Evolutionary conservation across 345 rosid genomes (phyloP).

Genomic region (Garcia nutans): DNA sequence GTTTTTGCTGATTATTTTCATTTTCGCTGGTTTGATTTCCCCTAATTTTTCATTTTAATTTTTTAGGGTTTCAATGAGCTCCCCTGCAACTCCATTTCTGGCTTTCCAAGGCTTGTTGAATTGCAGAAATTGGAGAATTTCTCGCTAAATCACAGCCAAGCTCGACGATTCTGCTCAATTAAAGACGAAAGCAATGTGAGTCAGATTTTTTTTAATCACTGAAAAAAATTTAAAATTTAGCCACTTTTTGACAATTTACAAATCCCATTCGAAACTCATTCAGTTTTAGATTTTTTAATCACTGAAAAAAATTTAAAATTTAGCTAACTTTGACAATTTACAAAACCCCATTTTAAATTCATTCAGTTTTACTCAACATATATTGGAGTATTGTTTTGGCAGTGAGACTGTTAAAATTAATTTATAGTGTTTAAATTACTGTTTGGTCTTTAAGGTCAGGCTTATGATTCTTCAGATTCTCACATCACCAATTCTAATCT

Average conservation of each 20-base stretch:
- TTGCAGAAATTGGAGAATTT: neutral
- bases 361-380: neutral
- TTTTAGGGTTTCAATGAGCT: slow-evolving; percentile 12
- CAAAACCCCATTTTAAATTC: neutral
- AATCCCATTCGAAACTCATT: neutral
- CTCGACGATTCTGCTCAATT: slow-evolving; percentile 8
- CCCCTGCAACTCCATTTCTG: neutral
- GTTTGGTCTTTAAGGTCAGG: slow-evolving; percentile 28
- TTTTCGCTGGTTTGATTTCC: neutral
- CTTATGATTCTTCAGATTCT: slow-evolving; percentile 24
- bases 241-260: neutral
- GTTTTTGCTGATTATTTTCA: neutral
- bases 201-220: slow-evolving; percentile 1
- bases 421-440: neutral
- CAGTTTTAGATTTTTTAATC: no score
- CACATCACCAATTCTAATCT: slow-evolving; percentile 8
- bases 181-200: slow-evolving; percentile 33
- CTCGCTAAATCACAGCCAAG: neutral
- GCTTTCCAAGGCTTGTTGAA: slow-evolving; percentile 12
- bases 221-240: neutral
- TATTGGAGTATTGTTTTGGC: neutral
- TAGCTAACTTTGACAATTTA: neutral
- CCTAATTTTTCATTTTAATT: neutral
- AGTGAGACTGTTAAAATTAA: neutral
- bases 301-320: neutral